phyloP scores from a whole-genome alignment of 2,329 filamentous ascomycete species.

The Nemania serpens region DNA sequence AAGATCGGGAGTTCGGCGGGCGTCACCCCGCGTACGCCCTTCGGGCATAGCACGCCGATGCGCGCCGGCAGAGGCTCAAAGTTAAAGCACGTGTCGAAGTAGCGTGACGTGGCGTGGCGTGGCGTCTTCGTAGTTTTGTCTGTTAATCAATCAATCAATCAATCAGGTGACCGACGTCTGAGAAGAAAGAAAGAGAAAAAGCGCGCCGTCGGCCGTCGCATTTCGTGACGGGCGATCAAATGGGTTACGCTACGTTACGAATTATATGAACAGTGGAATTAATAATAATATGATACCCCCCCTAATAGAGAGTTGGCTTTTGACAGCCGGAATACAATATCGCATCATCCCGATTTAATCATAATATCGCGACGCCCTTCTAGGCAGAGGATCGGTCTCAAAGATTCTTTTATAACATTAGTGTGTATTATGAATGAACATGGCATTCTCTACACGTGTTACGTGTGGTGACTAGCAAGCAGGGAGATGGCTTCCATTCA shows the following conservation, averaged over 20 bases:
- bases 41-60: conserved; percentile 48
- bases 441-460: not conserved
- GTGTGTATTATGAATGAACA: conserved; percentile 14
- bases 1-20: conserved; percentile 56
- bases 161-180: not conserved
- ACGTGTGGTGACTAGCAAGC: not conserved
- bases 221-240: too few species aligned
- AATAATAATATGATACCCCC: conserved; percentile 25
- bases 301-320: conserved; percentile 4
- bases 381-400: too few species aligned
- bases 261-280: not conserved
- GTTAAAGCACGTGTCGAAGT: conserved; percentile 43
- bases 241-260: too few species aligned
- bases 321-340: too few species aligned
- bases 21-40: conserved; percentile 45
- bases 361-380: too few species aligned
- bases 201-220: not conserved
- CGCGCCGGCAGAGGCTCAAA: conserved; percentile 42
- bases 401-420: too few species aligned
- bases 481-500: not conserved
- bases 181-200: not conserved
- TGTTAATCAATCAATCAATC: not conserved
- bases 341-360: too few species aligned
- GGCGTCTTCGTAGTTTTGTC: too few species aligned
- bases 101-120: too few species aligned